Evolutionary conservation across 208 protist genomes (phyloP), one percentile per base, ranked within the genome.

Genomic region (Leishmania tropica): DNA sequence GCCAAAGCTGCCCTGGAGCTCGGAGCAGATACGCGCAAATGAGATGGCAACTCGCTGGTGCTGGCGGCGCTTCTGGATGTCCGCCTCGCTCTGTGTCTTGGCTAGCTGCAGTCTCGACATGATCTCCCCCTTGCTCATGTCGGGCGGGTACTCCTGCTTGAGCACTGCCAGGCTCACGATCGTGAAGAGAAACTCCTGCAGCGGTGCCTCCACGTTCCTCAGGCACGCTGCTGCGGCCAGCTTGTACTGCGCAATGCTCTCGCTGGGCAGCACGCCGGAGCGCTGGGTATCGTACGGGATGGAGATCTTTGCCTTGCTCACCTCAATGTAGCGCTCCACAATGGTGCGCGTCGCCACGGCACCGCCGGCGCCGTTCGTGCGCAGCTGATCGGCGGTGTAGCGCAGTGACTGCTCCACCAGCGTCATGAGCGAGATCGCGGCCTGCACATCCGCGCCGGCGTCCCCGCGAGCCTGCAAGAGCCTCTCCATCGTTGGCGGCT

Each of bases 241-340:
- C 80, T 83, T 83, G 68, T 89, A 71, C 13, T 40, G 72, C 45
- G 82, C 78, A 24, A 83, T 84, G 68, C 88, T 79, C 71, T 88
- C 84, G 47, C 71, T 75, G 7, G 88, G 83, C 45, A 81, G 13
- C 2, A 88, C 51, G 37, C 88, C 88, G 17, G 68, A 79, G 8
- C 76, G 73, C 68, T 92, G 88, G 1, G 67, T 73, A 19, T 88
- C 88, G 72, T 87, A 92, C 6, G 88, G 85, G 51, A 92, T 88
- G 82, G 78, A 88, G 10, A 92, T 73, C 68, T 87, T 87, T 64
- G 81, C 78, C 67, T 81, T 76, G 47, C 76, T 87, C 35, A 65
- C 81, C 67, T 89, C 88, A 1, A 92, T 21, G 75, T 87, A 92
- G 68, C 82, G 85, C 84, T 92, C 88, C 74, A 92, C 86, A 31